phyloP scores from a whole-genome alignment of 2,329 filamentous ascomycete species.

The Trichoderma sp. region DNA sequence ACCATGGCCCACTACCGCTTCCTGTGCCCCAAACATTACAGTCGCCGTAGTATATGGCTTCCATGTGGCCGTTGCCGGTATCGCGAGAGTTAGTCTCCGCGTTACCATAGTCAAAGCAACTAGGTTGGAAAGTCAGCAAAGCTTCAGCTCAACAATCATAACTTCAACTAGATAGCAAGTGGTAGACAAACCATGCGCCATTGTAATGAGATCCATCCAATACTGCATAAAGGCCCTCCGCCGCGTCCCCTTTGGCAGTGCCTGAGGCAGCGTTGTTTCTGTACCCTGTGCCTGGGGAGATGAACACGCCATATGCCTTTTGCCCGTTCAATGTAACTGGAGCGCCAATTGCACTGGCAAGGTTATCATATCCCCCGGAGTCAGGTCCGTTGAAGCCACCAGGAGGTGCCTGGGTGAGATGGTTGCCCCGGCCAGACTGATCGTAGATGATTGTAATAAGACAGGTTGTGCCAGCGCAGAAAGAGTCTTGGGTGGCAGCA shows the following conservation, averaged over 20 bases:
- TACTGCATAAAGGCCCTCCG: constrained; percentile 4
- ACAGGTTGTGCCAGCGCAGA: constrained; percentile 14
- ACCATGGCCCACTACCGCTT: constrained; percentile 2
- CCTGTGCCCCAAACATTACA: neutral
- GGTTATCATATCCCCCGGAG: neutral
- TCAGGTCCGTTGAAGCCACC: constrained; percentile 2
- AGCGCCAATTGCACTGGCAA: constrained; percentile 4
- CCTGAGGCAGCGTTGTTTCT: constrained; percentile 6
- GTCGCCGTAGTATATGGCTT: constrained; percentile 15
- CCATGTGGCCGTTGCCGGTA: constrained; percentile 19
- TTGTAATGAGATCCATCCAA: constrained; percentile 14
- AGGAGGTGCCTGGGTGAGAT: constrained; percentile 5
- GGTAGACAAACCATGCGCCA: neutral
- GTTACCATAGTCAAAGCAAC: constrained; percentile 19
- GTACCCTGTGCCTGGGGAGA: constrained; percentile 8
- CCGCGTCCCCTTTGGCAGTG: neutral
- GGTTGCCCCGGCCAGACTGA: constrained; percentile 10
- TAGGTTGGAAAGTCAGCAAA: neutral
- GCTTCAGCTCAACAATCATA: too few relatives aligned
- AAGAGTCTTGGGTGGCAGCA: constrained; percentile 18
- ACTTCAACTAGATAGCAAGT: neutral
- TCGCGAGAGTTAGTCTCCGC: constrained; percentile 2
- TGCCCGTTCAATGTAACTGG: constrained; percentile 11
- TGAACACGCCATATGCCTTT: constrained; percentile 21
- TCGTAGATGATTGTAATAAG: constrained; percentile 17